Evolutionary conservation across 176 grass and related monocot species (phyloP).

Genomic region (Avena eriantha): DNA sequence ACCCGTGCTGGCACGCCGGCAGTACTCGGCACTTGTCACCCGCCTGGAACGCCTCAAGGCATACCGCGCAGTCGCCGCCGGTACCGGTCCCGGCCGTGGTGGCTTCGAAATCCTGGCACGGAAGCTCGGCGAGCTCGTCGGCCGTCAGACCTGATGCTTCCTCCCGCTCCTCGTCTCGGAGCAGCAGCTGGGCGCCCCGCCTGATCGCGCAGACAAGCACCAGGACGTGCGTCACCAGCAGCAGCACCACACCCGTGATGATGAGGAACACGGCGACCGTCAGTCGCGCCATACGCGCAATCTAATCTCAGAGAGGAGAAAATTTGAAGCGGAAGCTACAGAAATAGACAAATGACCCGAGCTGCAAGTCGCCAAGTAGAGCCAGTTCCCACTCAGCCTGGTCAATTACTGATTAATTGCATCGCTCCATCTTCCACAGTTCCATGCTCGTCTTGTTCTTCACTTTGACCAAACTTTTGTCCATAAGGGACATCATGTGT

Average conservation of each 20-base stretch:
- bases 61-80: constrained; percentile 61
- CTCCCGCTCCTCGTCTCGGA: constrained; percentile 15
- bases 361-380: constrained; percentile 9
- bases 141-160: constrained; percentile 35
- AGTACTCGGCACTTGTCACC: constrained; percentile 57
- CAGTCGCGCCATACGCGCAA: constrained; percentile 8
- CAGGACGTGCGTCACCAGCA: constrained; percentile 51
- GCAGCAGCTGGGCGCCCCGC: constrained; percentile 9
- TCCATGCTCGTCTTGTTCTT: constrained; percentile 6
- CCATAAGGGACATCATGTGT: constrained; percentile 28
- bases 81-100: no score
- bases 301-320: neutral
- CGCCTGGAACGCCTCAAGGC: constrained; percentile 58
- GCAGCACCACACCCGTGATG: constrained; percentile 45
- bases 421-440: neutral
- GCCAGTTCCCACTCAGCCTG: neutral
- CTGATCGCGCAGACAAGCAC: constrained; percentile 44
- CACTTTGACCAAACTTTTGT: constrained; percentile 23
- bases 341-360: neutral
- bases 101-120: constrained; percentile 36
- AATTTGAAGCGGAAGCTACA: neutral
- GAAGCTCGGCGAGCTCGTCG: constrained; percentile 44
- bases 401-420: constrained; percentile 26
- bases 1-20: constrained; percentile 58
- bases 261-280: constrained; percentile 42